Evolutionary conservation across 208 protist genomes (phyloP), one percentile per base, ranked within the genome.

Genomic region (Herpetomonas muscarum): DNA sequence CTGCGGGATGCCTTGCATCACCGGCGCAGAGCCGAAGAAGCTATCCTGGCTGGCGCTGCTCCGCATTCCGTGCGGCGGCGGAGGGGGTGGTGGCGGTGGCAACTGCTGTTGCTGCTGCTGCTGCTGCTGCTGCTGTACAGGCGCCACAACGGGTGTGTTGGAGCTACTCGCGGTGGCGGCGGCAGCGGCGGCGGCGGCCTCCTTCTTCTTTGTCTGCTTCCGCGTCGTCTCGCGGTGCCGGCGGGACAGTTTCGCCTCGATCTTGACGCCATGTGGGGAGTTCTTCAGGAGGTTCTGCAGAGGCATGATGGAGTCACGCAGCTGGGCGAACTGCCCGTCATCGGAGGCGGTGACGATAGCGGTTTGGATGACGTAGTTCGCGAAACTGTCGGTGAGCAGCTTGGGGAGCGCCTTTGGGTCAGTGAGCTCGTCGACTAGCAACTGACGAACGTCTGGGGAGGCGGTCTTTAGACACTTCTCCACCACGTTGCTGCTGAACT

Each of bases 331-430:
- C 65, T 99, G 94, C 2, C 57, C 66, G 25, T 95, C 85, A 50
- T 97, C 90, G 26, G 89, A 89, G 25, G 83, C 85, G 19, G 93
- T 94, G 3, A 69, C 62, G 61, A 98, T 92, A 28, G 96, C 97
- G 29, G 94, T 99, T 74, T 99, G 98, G 51, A 99, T 97, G 26
- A 99, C 98, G 69, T 99, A 99, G 70, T 99, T 99, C 26, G 91
- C 98, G 64, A 90, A 99, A 24, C 96, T 92, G 67, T 99, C 98
- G 41, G 97, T 97, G 26, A 98, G 71, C 10, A 98, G 70, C 54
- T 92, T 87, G 5, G 79, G 77, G 28, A 98, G 71, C 48, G 84
- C 93, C 55, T 80, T 76, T 29, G 75, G 78, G 44, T 98, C 93
- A 9, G 93, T 91, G 21, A 99, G 70, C 64, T 99, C 96, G 51